A percentile compares a stretch with the other conserved stretches of the same genome.
Evolutionary conservation across 148 eudicot species (phyloP).

Genomic region (Cornus florida): DNA sequence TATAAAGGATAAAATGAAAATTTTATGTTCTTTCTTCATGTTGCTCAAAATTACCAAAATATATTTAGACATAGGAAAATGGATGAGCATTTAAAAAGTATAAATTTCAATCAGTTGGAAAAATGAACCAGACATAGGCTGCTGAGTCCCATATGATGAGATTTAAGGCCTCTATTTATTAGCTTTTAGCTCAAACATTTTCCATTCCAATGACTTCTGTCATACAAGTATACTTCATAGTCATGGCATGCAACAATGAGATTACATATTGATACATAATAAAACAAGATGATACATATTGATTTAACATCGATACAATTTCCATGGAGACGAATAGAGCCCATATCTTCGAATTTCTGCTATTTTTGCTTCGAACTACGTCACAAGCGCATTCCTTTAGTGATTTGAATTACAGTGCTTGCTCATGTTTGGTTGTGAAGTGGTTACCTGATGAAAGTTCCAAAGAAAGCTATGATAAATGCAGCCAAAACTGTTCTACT

Average conservation of each 20-base stretch:
- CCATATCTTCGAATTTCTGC: neutral
- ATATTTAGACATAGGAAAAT: no score
- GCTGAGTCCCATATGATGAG: no score
- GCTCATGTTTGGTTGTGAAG: neutral
- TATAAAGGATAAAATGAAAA: no score
- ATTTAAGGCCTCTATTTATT: no score
- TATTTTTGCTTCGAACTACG: neutral
- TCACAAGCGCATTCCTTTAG: neutral
- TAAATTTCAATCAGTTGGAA: no score
- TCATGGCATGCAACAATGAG: neutral
- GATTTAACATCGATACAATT: neutral
- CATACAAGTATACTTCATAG: no score
- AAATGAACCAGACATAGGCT: no score
- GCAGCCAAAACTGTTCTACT: conserved; percentile 28
- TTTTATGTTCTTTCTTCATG: no score
- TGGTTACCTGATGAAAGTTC: conserved; percentile 27
- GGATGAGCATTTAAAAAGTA: no score
- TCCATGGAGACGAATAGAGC: neutral
- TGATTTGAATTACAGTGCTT: neutral
- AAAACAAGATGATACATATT: neutral
- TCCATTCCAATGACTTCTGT: no score
- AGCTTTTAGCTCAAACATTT: no score
- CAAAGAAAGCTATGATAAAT: conserved; percentile 21
- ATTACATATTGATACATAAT: neutral
- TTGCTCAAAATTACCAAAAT: no score